Percentiles rank a stretch among this genome's conserved stretches.
Evolutionary conservation across 345 rosid genomes (phyloP).

Genomic region (Capsella bursapastoris): DNA sequence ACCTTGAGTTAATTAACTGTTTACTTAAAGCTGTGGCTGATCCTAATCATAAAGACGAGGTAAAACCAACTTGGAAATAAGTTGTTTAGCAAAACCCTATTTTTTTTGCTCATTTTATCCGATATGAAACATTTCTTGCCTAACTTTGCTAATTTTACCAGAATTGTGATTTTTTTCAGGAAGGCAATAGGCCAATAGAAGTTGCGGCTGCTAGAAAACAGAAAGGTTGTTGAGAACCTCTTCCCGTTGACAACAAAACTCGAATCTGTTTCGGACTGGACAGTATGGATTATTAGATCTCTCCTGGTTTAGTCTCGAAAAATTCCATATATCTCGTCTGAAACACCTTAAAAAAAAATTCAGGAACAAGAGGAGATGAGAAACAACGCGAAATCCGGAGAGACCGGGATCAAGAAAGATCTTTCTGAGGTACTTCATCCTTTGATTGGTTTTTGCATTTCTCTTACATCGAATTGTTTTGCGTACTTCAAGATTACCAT

Average conservation of each 20-base stretch:
- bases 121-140: neutral
- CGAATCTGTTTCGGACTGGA: slow-evolving; percentile 67
- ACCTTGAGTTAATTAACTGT: slow-evolving; percentile 63
- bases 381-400: slow-evolving; percentile 39
- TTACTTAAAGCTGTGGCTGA: slow-evolving; percentile 86
- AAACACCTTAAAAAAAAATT: slow-evolving; percentile 23
- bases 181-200: slow-evolving; percentile 78
- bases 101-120: neutral
- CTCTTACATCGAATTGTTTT: neutral
- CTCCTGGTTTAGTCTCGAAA: neutral
- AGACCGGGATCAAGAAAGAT: slow-evolving; percentile 49
- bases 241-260: slow-evolving; percentile 67
- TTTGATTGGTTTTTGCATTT: neutral
- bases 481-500: neutral
- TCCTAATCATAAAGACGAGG: slow-evolving; percentile 79
- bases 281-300: slow-evolving; percentile 48
- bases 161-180: slow-evolving; percentile 50
- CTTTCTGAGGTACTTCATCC: slow-evolving; percentile 61
- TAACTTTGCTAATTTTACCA: neutral
- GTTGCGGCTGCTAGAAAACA: slow-evolving; percentile 84
- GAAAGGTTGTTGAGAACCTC: slow-evolving; percentile 70
- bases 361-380: slow-evolving; percentile 57
- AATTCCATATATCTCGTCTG: neutral
- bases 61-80: slow-evolving; percentile 25
- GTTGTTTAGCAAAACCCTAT: neutral